phyloP scores from a whole-genome alignment of 192 early-diverging fungal species.

The Ramicandelaber brevisporus region DNA sequence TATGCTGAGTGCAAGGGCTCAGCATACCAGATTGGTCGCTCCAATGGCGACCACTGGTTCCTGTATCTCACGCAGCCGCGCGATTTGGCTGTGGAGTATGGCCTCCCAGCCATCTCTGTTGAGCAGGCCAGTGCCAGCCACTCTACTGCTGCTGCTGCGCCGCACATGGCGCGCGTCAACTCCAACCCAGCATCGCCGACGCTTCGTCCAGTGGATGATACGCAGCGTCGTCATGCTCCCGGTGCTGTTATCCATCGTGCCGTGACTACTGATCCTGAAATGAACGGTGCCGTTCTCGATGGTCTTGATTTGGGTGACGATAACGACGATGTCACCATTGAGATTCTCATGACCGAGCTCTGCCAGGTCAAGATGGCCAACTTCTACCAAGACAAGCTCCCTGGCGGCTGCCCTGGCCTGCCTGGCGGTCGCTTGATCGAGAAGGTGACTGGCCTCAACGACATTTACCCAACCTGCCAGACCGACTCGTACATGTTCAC shows the following conservation, averaged over 20 bases:
- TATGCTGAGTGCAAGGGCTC: conserved; percentile 42
- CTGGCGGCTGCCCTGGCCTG: conserved; percentile 27
- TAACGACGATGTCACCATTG: conserved; percentile 76
- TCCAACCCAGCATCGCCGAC: not conserved
- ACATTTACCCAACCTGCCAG: conserved; percentile 52
- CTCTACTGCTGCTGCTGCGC: not conserved
- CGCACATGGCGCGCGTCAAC: not conserved
- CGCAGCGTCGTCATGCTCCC: too few relatives aligned
- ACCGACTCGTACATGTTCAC: conserved; percentile 82
- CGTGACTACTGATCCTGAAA: too few relatives aligned
- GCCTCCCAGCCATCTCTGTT: not conserved
- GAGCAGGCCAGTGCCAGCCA: not conserved
- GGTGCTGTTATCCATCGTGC: too few relatives aligned
- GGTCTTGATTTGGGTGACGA: too few relatives aligned
- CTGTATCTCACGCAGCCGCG: conserved; percentile 63
- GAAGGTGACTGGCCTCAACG: conserved; percentile 48
- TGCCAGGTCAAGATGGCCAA: conserved; percentile 48
- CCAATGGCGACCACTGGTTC: conserved; percentile 92
- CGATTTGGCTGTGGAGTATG: conserved; percentile 1
- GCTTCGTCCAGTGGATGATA: too few relatives aligned
- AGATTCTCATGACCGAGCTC: conserved; percentile 89
- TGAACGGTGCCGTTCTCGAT: too few relatives aligned
- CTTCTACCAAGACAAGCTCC: conserved; percentile 33
- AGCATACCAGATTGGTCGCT: conserved; percentile 79
- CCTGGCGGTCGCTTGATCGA: conserved; percentile 38